Evolutionary conservation across 2,329 filamentous ascomycete species (phyloP).

Genomic region (Trichoderma breve): DNA sequence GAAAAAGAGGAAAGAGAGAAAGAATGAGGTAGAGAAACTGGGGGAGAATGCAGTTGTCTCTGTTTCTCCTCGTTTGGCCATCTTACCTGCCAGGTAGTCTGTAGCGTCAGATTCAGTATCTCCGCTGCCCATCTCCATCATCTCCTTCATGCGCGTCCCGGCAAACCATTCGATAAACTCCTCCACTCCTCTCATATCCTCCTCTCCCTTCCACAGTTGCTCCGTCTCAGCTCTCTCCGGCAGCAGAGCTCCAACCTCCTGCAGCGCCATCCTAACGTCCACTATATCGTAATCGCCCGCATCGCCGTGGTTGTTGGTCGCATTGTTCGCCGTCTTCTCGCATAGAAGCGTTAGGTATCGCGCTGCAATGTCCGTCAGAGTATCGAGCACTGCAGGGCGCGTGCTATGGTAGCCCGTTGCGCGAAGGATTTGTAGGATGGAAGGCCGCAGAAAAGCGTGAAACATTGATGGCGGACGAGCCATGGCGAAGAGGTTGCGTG

Average conservation of each 20-base stretch:
- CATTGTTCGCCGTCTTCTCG: slow-evolving; percentile 68
- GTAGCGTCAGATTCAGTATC: slow-evolving; percentile 62
- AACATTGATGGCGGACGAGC: slow-evolving; percentile 49
- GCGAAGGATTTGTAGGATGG: slow-evolving; percentile 86
- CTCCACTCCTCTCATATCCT: slow-evolving; percentile 75
- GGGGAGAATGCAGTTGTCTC: background rate
- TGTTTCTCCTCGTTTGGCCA: background rate
- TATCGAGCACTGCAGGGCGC: slow-evolving; percentile 78
- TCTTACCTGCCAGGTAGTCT: slow-evolving; percentile 65
- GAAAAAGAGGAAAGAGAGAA: background rate
- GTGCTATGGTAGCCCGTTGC: slow-evolving; percentile 86
- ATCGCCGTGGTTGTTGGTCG: slow-evolving; percentile 64
- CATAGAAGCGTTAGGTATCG: slow-evolving; percentile 77
- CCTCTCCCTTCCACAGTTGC: slow-evolving; percentile 66
- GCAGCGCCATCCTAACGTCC: slow-evolving; percentile 82
- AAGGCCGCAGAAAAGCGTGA: slow-evolving; percentile 80
- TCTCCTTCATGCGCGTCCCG: slow-evolving; percentile 73
- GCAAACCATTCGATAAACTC: slow-evolving; percentile 77
- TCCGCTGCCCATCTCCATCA: slow-evolving; percentile 75
- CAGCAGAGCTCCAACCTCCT: slow-evolving; percentile 72
- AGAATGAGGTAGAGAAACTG: background rate
- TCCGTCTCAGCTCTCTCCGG: slow-evolving; percentile 67
- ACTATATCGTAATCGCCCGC: slow-evolving; percentile 52
- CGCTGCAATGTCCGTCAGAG: slow-evolving; percentile 80
- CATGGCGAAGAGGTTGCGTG: slow-evolving; percentile 34